phyloP scores from a whole-genome alignment of 2,329 filamentous ascomycete genomes.

The Paecilomyces formosus region DNA sequence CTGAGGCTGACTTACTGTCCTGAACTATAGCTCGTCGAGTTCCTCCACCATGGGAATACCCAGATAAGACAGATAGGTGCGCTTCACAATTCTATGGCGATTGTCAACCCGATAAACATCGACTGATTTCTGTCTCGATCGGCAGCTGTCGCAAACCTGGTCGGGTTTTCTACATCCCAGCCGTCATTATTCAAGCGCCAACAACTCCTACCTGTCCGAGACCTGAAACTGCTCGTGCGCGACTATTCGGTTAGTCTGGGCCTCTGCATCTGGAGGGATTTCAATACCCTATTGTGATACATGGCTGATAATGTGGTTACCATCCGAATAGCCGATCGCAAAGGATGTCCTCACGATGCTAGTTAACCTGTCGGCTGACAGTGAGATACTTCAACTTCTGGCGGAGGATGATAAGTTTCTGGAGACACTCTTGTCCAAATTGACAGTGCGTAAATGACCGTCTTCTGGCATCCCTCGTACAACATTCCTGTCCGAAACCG shows the following conservation, averaged over 20 bases:
- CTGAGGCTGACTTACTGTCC: not conserved
- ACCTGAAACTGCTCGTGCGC: constrained; percentile 77
- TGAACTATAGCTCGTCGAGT: constrained; percentile 68
- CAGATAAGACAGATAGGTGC: constrained; percentile 76
- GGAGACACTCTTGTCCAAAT: constrained; percentile 61
- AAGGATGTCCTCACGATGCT: constrained; percentile 72
- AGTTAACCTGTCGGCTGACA: constrained; percentile 82
- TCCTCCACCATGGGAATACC: constrained; percentile 85
- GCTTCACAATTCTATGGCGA: constrained; percentile 7
- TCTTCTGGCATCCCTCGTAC: not conserved
- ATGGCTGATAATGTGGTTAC: constrained; percentile 2
- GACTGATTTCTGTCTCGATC: constrained; percentile 9
- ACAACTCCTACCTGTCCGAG: constrained; percentile 69
- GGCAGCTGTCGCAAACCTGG: constrained; percentile 72
- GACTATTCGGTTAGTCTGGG: constrained; percentile 64
- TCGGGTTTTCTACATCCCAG: constrained; percentile 72
- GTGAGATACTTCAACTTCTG: constrained; percentile 64
- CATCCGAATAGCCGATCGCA: constrained; percentile 62
- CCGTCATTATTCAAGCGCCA: constrained; percentile 77
- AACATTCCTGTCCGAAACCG: not conserved
- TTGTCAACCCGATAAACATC: constrained; percentile 5
- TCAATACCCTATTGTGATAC: not conserved
- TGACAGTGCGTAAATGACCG: constrained; percentile 58
- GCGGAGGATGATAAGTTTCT: constrained; percentile 76
- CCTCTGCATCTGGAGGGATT: not conserved